Conservation (phyloP, 2,329 filamentous ascomycete species). For the Colletotrichum phormii region DNA sequence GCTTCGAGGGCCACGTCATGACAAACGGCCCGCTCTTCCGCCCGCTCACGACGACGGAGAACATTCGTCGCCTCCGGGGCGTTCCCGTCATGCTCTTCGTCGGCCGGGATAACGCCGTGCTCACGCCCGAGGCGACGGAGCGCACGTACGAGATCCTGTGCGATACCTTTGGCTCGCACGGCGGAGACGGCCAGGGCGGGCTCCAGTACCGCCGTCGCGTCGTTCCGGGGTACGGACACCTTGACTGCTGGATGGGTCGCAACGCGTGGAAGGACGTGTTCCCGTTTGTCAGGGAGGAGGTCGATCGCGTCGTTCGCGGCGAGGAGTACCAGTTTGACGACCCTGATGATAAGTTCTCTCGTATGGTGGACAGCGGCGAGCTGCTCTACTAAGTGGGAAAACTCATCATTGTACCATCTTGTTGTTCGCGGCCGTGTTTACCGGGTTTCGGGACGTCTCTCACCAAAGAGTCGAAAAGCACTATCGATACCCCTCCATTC, state of each 20-base stretch:
- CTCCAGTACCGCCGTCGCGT: constrained; percentile 63
- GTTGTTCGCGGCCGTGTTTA: neutral
- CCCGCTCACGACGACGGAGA: constrained; percentile 60
- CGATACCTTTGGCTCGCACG: constrained; percentile 59
- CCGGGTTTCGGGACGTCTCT: neutral
- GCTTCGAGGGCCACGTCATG: constrained; percentile 62
- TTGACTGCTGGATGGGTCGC: constrained; percentile 73
- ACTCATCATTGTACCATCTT: neutral
- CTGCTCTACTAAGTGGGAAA: constrained; percentile 48
- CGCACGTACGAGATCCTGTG: constrained; percentile 64
- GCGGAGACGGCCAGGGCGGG: constrained; percentile 41
- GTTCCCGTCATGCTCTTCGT: constrained; percentile 68
- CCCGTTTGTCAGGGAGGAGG: constrained; percentile 64
- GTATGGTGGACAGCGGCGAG: constrained; percentile 54
- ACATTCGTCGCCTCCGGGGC: constrained; percentile 61
- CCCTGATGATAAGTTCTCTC: constrained; percentile 56
- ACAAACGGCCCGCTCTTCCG: constrained; percentile 61
- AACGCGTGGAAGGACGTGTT: constrained; percentile 70
- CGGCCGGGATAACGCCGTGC: constrained; percentile 67
- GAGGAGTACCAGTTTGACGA: constrained; percentile 55
- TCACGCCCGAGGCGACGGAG: constrained; percentile 65
- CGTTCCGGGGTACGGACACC: constrained; percentile 68
- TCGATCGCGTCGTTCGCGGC: constrained; percentile 63
- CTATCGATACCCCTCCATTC: neutral
- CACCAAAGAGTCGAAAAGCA: neutral